Base-by-base conservation (phyloP, 176 grass and related monocot genomes). In the Bolboschoenus planiculmis region DNA sequence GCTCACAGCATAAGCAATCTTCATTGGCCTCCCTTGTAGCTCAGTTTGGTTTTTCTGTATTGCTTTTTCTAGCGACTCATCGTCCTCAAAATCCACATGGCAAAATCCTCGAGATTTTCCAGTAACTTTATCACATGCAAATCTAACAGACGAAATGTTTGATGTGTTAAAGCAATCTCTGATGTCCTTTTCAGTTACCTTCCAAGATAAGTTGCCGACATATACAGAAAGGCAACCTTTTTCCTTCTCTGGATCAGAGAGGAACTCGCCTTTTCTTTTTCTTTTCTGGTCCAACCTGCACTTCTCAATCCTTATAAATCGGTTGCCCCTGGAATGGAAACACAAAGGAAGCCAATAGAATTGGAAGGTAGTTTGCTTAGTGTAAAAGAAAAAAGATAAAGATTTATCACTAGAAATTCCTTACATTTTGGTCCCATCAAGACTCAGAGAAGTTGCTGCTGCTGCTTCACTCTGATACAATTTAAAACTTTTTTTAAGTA, bases 61-160 rank as follows among this genome's bases (percentile, higher is more conserved):
- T 51, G 90, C 92, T 82, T 85, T 90, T 80, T 95, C 92, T 39
- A 95, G 87, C 0, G 92, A 99, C 6, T 93, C 62, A 0, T 93
- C 92, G 3, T 98, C 92, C 67, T 95, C 73, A 40, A 99, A 95
- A 85, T 99, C 96, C 24, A 95, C 57, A 61, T 99, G 92, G 42
- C 89, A 90, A 83, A 95, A 99, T 46, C 96, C 96, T 1, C 87
- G 83, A 47, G 79, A 90, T 66, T 53, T 80, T 27, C 92, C 92
- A 0, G 89, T 95, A 42, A 58, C 85, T 63, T 91, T 95, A 80
- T 95, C 85, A 0, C 86, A 37, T 15, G 90, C 92, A 83, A 99
- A 91, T 47, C 92, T 93, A 73, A 99, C 73, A 0, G 92, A 95
- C 46, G 89, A 85, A 83, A 93, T 90, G 6, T 86, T 93, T 0